Evolutionary conservation across 179 eudicot species (phyloP).

Genomic region (Kewa caespitosa): DNA sequence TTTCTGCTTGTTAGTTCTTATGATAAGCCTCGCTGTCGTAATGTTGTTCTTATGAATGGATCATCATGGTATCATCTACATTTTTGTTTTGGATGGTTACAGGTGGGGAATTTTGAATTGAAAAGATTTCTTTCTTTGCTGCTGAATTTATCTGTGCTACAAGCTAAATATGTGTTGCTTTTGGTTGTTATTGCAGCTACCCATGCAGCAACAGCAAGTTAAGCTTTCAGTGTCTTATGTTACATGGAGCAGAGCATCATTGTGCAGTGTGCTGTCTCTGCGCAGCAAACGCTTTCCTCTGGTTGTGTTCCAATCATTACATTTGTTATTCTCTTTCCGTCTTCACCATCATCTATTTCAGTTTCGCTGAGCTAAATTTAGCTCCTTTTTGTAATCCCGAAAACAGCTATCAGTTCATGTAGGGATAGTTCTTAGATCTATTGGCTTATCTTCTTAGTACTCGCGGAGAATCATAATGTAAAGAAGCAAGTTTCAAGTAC

Average conservation of each 20-base stretch:
- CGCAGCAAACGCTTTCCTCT: conserved; percentile 8
- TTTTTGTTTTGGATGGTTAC: no score
- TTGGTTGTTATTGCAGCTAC: conserved; percentile 32
- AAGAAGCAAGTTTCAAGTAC: conserved; percentile 4
- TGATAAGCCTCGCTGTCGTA: no score
- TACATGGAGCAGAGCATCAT: conserved; percentile 12
- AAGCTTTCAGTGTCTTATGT: conserved; percentile 9
- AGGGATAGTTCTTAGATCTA: background rate
- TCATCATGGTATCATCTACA: no score
- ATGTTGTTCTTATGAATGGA: no score
- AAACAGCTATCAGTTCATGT: conserved; percentile 3
- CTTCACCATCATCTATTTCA: background rate
- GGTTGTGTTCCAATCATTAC: background rate
- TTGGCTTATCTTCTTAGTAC: conserved; percentile 4
- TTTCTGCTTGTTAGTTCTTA: no score
- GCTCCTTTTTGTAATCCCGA: conserved; percentile 28
- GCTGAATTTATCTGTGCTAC: conserved; percentile 2
- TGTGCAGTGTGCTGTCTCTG: conserved; percentile 4
- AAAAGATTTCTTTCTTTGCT: background rate
- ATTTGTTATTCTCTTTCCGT: background rate
- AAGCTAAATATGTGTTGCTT: background rate
- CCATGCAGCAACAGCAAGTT: conserved; percentile 34
- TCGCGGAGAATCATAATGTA: conserved; percentile 4
- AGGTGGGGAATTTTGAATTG: no score
- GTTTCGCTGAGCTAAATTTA: conserved; percentile 16